Evolutionary conservation across 257 asterid genomes (phyloP).

Genomic region (Ocimum tenuiflorum): DNA sequence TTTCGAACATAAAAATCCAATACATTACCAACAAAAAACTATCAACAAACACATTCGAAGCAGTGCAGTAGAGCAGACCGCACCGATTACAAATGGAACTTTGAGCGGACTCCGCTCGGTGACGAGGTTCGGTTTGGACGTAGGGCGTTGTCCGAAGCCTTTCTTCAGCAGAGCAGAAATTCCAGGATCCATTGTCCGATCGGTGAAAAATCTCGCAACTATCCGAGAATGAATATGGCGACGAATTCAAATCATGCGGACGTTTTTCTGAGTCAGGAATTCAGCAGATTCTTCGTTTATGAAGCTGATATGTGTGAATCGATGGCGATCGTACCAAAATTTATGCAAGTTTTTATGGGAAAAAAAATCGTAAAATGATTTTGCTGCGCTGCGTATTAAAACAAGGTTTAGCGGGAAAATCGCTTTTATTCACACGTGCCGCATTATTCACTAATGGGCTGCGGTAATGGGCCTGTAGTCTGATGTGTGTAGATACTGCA

Average conservation of each 20-base stretch:
- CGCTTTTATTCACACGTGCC: slow-evolving; percentile 21
- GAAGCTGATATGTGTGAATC: not conserved
- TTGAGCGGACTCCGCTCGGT: slow-evolving; percentile 36
- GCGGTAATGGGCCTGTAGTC: slow-evolving; percentile 3
- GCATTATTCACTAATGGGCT: slow-evolving; percentile 7
- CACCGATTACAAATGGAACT: slow-evolving; percentile 73
- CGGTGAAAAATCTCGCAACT: not conserved
- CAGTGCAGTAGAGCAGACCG: not conserved
- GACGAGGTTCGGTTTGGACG: slow-evolving; percentile 26
- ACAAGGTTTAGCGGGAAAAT: slow-evolving; percentile 35
- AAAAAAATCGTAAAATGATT: not conserved
- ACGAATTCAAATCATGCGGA: slow-evolving; percentile 9
- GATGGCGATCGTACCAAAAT: not conserved
- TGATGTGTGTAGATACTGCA: too few relatives aligned
- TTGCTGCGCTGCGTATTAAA: not conserved
- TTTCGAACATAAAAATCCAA: not conserved
- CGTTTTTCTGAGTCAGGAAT: not conserved
- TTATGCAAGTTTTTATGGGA: too few relatives aligned
- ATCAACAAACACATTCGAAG: not conserved
- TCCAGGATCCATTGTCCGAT: slow-evolving; percentile 25
- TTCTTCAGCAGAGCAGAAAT: slow-evolving; percentile 17
- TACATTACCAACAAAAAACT: not conserved
- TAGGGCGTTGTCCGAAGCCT: slow-evolving; percentile 15
- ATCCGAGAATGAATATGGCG: not conserved
- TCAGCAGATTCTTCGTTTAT: not conserved